Conservation (phyloP, 2,329 filamentous ascomycete species). For the Dothidotthia symphoricarpi region DNA sequence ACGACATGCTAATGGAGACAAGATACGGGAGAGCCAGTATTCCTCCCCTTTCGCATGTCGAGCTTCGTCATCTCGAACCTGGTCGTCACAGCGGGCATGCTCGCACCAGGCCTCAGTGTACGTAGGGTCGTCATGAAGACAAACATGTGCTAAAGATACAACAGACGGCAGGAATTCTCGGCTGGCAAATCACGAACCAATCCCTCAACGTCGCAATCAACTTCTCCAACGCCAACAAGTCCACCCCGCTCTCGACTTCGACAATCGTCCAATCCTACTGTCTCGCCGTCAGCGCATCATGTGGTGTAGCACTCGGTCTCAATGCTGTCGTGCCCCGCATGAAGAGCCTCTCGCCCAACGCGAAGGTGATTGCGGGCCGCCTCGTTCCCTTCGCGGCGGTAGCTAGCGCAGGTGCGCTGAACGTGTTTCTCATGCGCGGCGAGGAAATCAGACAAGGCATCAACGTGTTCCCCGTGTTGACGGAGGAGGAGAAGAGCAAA, state of each 20-base stretch:
- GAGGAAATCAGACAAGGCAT: slow-evolving; percentile 94
- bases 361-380: slow-evolving; percentile 74
- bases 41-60: slow-evolving; percentile 97
- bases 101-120: slow-evolving; percentile 80
- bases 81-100: slow-evolving; percentile 94
- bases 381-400: slow-evolving; percentile 96
- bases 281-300: slow-evolving; percentile 88
- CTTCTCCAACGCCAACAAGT: slow-evolving; percentile 97
- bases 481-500: slow-evolving; percentile 64
- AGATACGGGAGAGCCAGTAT: slow-evolving; percentile 91
- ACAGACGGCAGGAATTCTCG: slow-evolving; percentile 78
- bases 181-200: slow-evolving; percentile 96
- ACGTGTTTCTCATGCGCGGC: slow-evolving; percentile 96
- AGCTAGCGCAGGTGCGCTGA: slow-evolving; percentile 83
- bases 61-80: slow-evolving; percentile 91
- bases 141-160: slow-evolving; percentile 17
- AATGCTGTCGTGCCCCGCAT: slow-evolving; percentile 87
- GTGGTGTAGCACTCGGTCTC: slow-evolving; percentile 86
- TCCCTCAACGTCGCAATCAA: slow-evolving; percentile 98
- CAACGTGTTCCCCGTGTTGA: slow-evolving; percentile 82
- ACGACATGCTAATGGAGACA: slow-evolving; percentile 12
- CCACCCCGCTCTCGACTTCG: slow-evolving; percentile 75
- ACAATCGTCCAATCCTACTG: slow-evolving; percentile 87
- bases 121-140: slow-evolving; percentile 20
- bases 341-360: slow-evolving; percentile 70